Base-by-base conservation (phyloP, 441 rosid species). In the Mallotus repandus region DNA sequence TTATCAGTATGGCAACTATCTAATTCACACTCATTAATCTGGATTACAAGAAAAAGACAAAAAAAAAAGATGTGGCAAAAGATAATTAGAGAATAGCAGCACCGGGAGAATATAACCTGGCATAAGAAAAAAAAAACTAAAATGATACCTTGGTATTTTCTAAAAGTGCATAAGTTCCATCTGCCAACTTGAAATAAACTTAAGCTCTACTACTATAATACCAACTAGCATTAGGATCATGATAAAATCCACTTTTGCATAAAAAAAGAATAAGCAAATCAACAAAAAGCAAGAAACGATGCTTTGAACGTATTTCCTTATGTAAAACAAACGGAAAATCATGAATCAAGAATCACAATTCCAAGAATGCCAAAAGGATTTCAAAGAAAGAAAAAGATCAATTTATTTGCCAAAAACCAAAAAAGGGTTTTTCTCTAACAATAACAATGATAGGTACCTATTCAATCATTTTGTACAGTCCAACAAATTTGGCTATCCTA, bases 211-310 rank as follows among this genome's bases (percentile, higher is more conserved):
- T 89, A 74, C 91, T 88, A 77, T 92, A 92, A 76, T 90, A 94
- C 98, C 97, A 94, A 21, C 97, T 97, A 74, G 86, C 97, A 76
- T 8, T 68, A 35, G 97, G 93, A 59, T 92, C 91, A 72, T 94
- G 97, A 81, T 92, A 92, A 81, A 94, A 92, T 79, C 97, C 97
- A 75, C 88, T 90, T 68, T 97, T 92, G 89, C 83, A 72, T 13
- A 25, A 25, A 12, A 22, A 73, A 14, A 25, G 29, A 25, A 25
- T 25, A 48, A 63, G 21, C 9, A 52, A 35, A 29, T 14, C 43
- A 35, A 19, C 41, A 45, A 52, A 62, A n/a, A 12, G 15, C 25
- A 70, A 45, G 19, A 45, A 56, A 43, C 4, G 41, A 43, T 5
- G 4, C 2, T 38, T 9, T 61, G 29, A 25, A 25, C 29, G 1